Conservation (phyloP, 148 eudicot genomes). For the Linanthus parryae region DNA sequence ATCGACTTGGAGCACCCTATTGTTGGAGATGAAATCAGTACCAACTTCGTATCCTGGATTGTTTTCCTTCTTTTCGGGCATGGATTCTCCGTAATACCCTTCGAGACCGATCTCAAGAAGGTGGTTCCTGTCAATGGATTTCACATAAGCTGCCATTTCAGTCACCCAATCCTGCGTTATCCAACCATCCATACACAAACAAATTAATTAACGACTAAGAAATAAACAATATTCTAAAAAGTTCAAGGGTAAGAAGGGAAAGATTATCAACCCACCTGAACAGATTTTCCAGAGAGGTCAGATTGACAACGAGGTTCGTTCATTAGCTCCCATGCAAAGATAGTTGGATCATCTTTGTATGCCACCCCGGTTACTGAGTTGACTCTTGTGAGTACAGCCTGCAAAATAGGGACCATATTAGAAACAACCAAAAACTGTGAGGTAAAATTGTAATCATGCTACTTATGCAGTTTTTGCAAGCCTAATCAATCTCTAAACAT, state of each 20-base stretch:
- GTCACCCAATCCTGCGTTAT: conserved; percentile 17
- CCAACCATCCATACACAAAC: neutral
- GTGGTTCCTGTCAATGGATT: no score
- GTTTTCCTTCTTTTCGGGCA: conserved; percentile 28
- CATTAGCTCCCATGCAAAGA: conserved; percentile 45
- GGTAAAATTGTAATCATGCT: no score
- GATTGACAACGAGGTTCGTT: conserved; percentile 40
- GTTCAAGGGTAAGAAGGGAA: no score
- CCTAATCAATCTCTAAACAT: no score
- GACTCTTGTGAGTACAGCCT: conserved; percentile 25
- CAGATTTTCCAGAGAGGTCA: conserved; percentile 23
- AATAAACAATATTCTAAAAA: no score
- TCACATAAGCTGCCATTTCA: no score
- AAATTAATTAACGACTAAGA: no score
- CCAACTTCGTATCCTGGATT: no score
- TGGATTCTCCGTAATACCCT: conserved; percentile 36
- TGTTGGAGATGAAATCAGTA: no score
- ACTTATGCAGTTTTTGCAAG: no score
- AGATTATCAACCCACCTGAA: no score
- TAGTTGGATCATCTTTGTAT: conserved; percentile 36
- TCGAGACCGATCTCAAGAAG: conserved; percentile 30
- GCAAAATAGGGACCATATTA: neutral
- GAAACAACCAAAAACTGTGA: neutral
- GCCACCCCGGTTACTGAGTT: conserved; percentile 26
- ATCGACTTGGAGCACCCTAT: no score